phyloP scores from a whole-genome alignment of 78 protist genomes.

The Capsaspora owczarzaki region DNA sequence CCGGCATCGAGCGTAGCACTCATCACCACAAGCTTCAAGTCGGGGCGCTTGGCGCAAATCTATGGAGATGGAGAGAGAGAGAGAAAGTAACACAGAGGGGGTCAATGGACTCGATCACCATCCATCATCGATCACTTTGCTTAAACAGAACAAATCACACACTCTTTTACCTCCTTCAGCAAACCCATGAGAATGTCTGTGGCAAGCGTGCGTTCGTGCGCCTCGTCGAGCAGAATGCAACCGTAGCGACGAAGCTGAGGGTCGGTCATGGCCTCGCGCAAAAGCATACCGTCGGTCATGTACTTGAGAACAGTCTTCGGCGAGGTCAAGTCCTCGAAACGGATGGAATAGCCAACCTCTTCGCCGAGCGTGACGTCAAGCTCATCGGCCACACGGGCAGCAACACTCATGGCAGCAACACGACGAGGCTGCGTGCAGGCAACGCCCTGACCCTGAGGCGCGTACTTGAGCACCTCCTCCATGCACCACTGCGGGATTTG shows the following conservation, averaged over 20 bases:
- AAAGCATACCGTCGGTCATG: constrained; percentile 96
- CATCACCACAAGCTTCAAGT: constrained; percentile 90
- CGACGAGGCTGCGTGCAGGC: constrained; percentile 87
- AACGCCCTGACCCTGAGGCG: background rate
- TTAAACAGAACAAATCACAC: background rate
- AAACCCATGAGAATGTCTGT: constrained; percentile 97
- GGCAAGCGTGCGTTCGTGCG: constrained; percentile 98
- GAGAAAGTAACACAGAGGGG: too few species aligned
- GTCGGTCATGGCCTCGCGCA: constrained; percentile 96
- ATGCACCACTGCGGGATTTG: background rate
- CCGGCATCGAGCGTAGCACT: constrained; percentile 98
- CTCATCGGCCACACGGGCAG: constrained; percentile 95
- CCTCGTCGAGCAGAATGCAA: constrained; percentile 97
- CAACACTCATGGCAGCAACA: constrained; percentile 89
- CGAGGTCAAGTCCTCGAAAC: constrained; percentile 95
- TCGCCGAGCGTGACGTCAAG: constrained; percentile 94
- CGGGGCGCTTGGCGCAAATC: constrained; percentile 47
- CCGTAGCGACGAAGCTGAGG: constrained; percentile 73
- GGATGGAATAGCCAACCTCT: constrained; percentile 92
- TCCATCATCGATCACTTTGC: too few species aligned
- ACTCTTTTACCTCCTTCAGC: constrained; percentile 50
- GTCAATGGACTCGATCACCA: background rate
- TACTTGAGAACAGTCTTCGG: constrained; percentile 75
- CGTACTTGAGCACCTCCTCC: background rate
- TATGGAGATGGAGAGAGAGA: background rate